These are phyloP conservation scores for Fraxinus pennsylvanica DNA, from an alignment of 257 asterid genomes.

Conservation along the genomic window DNA sequence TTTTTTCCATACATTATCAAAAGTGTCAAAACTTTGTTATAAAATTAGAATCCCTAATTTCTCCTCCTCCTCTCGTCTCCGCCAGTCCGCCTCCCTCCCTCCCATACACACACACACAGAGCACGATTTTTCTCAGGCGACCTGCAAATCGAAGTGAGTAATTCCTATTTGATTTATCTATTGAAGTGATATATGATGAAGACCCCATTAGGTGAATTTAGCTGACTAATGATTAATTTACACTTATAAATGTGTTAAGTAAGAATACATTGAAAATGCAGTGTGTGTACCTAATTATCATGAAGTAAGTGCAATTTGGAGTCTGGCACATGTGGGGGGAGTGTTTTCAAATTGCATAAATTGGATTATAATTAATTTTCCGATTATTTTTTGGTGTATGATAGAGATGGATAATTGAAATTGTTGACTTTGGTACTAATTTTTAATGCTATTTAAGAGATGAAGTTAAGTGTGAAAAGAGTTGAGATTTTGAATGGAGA, in stretches of 20 bases:
- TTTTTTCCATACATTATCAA: no score
- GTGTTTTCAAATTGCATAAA: conserved; percentile 19
- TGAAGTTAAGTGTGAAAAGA: not conserved
- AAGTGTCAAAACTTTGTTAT: no score
- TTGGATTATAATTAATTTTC: conserved; percentile 18
- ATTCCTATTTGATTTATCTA: no score
- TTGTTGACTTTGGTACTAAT: conserved; percentile 26
- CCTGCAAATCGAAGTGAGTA: no score
- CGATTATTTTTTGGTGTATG: conserved; percentile 5
- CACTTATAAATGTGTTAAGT: conserved; percentile 30
- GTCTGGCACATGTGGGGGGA: conserved; percentile 27
- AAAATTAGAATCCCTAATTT: no score
- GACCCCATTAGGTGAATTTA: conserved; percentile 25
- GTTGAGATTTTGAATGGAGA: conserved; percentile 7
- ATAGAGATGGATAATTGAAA: conserved; percentile 19
- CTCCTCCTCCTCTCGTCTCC: no score
- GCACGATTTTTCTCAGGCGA: no score
- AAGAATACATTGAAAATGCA: conserved; percentile 47
- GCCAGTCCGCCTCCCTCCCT: no score
- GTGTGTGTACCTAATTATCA: conserved; percentile 41
- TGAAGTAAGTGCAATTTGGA: conserved; percentile 30
- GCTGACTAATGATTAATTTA: conserved; percentile 23
- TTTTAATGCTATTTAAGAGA: conserved; percentile 1
- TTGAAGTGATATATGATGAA: conserved; percentile 21
- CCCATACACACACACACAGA: no score